These are phyloP conservation scores for Aspergillus awamori DNA, from an alignment of 2,329 filamentous ascomycete species.

Conservation along the genomic window DNA sequence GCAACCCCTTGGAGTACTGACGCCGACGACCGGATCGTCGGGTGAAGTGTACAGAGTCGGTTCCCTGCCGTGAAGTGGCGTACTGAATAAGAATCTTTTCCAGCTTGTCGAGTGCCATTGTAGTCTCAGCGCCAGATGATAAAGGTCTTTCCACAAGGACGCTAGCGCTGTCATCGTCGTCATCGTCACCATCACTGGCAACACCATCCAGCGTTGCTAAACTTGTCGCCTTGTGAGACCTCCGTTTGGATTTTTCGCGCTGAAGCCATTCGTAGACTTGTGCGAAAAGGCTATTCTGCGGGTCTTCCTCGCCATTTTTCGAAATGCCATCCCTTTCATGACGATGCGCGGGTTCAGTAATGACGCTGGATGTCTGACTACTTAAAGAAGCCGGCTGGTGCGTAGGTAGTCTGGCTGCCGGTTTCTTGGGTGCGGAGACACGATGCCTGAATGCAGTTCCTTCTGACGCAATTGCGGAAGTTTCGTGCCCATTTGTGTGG, in stretches of 20 bases:
- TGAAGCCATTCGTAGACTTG: conserved; percentile 85
- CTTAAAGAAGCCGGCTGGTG: conserved; percentile 30
- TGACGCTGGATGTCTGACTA: conserved; percentile 31
- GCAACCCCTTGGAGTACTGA: conserved; percentile 37
- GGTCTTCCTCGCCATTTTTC: conserved; percentile 34
- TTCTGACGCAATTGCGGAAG: conserved; percentile 24
- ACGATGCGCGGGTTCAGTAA: conserved; percentile 25
- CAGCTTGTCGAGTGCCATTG: conserved; percentile 75
- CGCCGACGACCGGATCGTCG: conserved; percentile 39
- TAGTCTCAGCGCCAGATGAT: conserved; percentile 68
- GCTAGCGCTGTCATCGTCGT: conserved; percentile 28
- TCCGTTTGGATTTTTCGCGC: conserved; percentile 71
- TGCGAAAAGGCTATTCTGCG: conserved; percentile 57
- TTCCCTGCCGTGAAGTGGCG: conserved; percentile 38
- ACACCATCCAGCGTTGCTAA: conserved; percentile 45
- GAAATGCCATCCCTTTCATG: conserved; percentile 32
- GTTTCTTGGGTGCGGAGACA: conserved; percentile 32
- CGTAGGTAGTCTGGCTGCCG: conserved; percentile 30
- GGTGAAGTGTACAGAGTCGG: conserved; percentile 17
- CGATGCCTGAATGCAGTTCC: conserved; percentile 32
- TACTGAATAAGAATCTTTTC: conserved; percentile 67
- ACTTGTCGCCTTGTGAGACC: conserved; percentile 56
- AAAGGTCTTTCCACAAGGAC: conserved; percentile 39
- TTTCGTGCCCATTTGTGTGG: conserved; percentile 24
- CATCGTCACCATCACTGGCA: conserved; percentile 34